Evolutionary conservation across 176 grass and related monocot genomes (phyloP), one percentile per base, ranked within the genome.

Genomic region (Melocanna baccifera): DNA sequence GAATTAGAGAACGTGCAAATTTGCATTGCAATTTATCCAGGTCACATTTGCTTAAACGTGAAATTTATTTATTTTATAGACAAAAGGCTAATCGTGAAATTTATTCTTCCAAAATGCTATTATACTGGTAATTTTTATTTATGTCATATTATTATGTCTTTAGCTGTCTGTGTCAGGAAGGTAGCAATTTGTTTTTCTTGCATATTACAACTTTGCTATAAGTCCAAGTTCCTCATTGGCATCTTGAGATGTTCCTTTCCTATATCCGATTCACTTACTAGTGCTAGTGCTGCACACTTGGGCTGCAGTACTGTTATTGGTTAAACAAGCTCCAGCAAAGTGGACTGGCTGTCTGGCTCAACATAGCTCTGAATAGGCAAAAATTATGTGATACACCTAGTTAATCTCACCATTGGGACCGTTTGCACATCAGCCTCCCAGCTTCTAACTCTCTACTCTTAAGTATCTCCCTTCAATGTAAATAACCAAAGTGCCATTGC

Each of bases 401-500:
- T 72, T 78, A 18, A 43, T 14, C 0, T 23, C 45, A 75, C 78
- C 9, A 67, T 67, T 46, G 74, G 43, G 42, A 10, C 41, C 53
- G 2, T 88, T 58, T 70, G 14, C 39, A 53, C 6, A 71, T 42
- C 10, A 19, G 6, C 34, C 26, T 62, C n/a, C 55, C 11, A 12
- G 23, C 25, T 81, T 72, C 10, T 37, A 57, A 46, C 13, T 28
- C 2, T 67, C 0, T 43, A 45, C 20, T 63, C 15, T 62, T 81
- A 76, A 80, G 22, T 56, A 19, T 68, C 19, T 19, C 39, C 8
- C 11, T 42, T 86, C 9, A 22, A 37, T 81, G 4, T 20, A 67
- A 82, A 42, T 76, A 65, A 71, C 67, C 34, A 71, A 78, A 62
- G 41, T 56, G 45, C 52, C 37, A 71, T 42, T 64, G 6, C 59